phyloP scores from a whole-genome alignment of 2,329 filamentous ascomycete species.

The Coleophoma eucalyptorum region DNA sequence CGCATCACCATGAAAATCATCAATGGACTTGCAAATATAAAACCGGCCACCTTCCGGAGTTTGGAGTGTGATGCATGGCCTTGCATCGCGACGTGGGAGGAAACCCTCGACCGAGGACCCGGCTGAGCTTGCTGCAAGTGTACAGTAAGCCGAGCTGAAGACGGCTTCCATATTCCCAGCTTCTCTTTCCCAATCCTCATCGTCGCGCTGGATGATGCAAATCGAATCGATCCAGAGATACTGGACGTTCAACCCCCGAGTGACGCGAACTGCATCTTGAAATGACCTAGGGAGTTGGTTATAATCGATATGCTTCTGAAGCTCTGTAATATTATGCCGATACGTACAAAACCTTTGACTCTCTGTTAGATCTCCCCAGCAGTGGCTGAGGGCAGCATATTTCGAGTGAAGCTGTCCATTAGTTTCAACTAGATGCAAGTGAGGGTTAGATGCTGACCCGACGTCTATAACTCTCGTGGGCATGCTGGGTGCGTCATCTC shows the following conservation, averaged over 20 bases:
- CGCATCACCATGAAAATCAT: neutral
- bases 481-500: neutral
- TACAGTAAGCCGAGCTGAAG: constrained; percentile 13
- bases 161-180: constrained; percentile 19
- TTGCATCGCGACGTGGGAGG: neutral
- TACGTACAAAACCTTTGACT: constrained; percentile 1
- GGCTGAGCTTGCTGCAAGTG: constrained; percentile 8
- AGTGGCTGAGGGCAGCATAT: constrained; percentile 23
- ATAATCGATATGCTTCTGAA: constrained; percentile 6
- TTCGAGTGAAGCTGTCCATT: neutral
- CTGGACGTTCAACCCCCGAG: constrained; percentile 17
- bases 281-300: constrained; percentile 17
- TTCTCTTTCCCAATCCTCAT: constrained; percentile 22
- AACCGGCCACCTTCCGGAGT: neutral
- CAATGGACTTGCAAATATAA: neutral
- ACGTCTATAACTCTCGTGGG: constrained; percentile 3
- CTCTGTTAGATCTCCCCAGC: constrained; percentile 18
- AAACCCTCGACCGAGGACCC: constrained; percentile 1
- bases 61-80: constrained; percentile 2
- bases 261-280: constrained; percentile 21
- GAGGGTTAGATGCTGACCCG: neutral
- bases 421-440: neutral
- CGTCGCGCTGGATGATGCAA: constrained; percentile 26
- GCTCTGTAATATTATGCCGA: constrained; percentile 2
- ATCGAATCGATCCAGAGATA: constrained; percentile 31